phyloP scores from a whole-genome alignment of 768 basidiomycete species.

The Lactarius trivialis region DNA sequence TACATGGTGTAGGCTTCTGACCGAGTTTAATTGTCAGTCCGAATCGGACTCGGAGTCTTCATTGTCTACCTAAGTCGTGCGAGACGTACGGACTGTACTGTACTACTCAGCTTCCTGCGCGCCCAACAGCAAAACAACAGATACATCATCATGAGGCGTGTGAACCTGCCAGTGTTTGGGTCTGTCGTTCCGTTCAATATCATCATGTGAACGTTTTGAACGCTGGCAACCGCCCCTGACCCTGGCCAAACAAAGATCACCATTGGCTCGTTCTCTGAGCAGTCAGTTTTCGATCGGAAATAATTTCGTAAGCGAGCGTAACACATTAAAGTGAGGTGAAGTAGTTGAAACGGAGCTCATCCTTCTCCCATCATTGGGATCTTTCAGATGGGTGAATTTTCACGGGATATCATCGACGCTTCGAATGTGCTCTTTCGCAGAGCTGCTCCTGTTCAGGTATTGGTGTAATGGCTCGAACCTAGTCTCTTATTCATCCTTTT shows the following conservation, averaged over 20 bases:
- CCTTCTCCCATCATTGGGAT: not conserved
- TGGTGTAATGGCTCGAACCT: not conserved
- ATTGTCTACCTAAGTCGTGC: no score
- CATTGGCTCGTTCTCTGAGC: not conserved
- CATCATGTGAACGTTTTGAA: not conserved
- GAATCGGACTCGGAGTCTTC: no score
- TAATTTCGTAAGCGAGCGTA: not conserved
- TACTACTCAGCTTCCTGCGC: no score
- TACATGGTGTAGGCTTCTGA: no score
- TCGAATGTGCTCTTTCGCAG: conserved; percentile 35
- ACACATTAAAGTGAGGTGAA: not conserved
- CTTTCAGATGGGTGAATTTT: conserved; percentile 43
- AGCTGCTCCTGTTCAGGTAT: conserved; percentile 29
- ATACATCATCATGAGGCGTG: no score
- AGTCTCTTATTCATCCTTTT: not conserved
- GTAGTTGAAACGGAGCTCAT: not conserved
- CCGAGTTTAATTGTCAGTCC: no score
- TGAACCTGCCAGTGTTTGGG: no score
- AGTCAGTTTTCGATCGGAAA: not conserved
- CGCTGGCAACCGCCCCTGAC: no score
- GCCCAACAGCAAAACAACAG: no score
- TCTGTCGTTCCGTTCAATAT: no score
- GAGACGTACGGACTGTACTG: no score
- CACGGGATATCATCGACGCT: conserved; percentile 32
- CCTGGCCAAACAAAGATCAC: not conserved